Evolutionary conservation across 768 basidiomycete species (phyloP), one percentile per base, ranked within the genome.

Genomic region (Boletus huronensis): DNA sequence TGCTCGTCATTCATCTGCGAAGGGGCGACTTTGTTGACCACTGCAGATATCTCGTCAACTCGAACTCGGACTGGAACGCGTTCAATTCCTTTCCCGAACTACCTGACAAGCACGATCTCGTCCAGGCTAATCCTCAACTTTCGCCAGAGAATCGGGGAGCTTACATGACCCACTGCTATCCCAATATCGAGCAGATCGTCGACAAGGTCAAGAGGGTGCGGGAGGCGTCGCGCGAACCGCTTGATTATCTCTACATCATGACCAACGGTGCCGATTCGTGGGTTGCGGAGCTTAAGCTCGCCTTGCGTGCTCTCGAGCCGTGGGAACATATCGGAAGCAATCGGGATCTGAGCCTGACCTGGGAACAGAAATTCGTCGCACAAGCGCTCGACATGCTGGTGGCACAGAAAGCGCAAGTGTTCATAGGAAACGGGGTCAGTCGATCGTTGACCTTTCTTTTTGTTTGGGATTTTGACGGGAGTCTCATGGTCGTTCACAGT

Each of bases 361-460:
- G 47, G 47, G 47, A 48, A 5, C 34, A 48, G 6, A 35, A 26
- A 2, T 36, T 26, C 2, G 47, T 48, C 11, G 47, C 11, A 13
- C 47, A 48, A 26, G 47, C 34, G 4, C 47, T 48, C n/a, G 47
- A 48, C n/a, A 48, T 48, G 47, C 19, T 48, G 47, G 47, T 36
- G 13, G 47, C 34, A 2, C 47, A 48, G 47, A 36, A n/a, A 36
- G 47, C 34, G 17, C 34, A 36, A 6, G 47, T 36, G 11, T 48
- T 48, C 6, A 48, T 48, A n/a, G 47, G 47, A 26, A 48, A 48
- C n/a, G 47, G 47, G 34, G 47, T 48, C 13, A n/a, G 47, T 26
- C 16, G 21, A 34, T 10, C 2, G 36, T 29, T 14, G n/a, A 19
- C 29, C 13, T 47, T 10, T 25, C 3, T 35, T 2, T 16, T 16